phyloP scores from a whole-genome alignment of 805 yeast species.

The Teunomyces aglyptinius region DNA sequence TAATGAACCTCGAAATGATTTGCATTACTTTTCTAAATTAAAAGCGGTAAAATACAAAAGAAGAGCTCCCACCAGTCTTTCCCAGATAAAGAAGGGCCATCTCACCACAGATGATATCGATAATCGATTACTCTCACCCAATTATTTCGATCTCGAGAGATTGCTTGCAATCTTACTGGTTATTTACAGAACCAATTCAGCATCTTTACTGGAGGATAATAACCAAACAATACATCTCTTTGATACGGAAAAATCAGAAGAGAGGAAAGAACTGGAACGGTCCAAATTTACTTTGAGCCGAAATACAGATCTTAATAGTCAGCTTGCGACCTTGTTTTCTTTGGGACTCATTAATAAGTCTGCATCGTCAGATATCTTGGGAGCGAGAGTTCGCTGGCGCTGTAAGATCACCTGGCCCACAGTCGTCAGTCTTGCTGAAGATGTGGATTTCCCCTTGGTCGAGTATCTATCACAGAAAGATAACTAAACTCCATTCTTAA shows the following conservation, averaged over 20 bases:
- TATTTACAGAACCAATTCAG: slow-evolving; percentile 47
- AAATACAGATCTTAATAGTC: slow-evolving; percentile 51
- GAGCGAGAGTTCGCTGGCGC: slow-evolving; percentile 73
- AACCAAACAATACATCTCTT: slow-evolving; percentile 20
- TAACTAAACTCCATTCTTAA: slow-evolving; percentile 10
- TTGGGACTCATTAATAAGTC: slow-evolving; percentile 49
- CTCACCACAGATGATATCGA: slow-evolving; percentile 48
- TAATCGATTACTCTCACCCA: slow-evolving; percentile 65
- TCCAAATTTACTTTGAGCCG: slow-evolving; percentile 35
- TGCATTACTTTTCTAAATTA: slow-evolving; percentile 65
- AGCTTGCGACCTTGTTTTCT: slow-evolving; percentile 58
- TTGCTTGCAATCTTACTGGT: slow-evolving; percentile 76
- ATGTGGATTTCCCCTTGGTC: slow-evolving; percentile 63
- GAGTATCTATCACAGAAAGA: slow-evolving; percentile 44
- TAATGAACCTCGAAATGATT: slow-evolving; percentile 66
- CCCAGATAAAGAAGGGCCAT: slow-evolving; percentile 15
- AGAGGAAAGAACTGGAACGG: slow-evolving; percentile 32
- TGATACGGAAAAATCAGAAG: slow-evolving; percentile 34
- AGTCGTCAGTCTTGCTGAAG: slow-evolving; percentile 57
- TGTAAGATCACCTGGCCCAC: slow-evolving; percentile 71
- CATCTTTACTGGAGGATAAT: slow-evolving; percentile 23
- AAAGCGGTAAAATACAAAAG: slow-evolving; percentile 33
- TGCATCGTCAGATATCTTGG: slow-evolving; percentile 52
- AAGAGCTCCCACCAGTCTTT: slow-evolving; percentile 28
- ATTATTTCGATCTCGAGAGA: slow-evolving; percentile 74